Evolutionary conservation across 1,139 yeast species (phyloP), one percentile per base, ranked within the genome.

Genomic region (Schwanniomyces etchellsii): DNA sequence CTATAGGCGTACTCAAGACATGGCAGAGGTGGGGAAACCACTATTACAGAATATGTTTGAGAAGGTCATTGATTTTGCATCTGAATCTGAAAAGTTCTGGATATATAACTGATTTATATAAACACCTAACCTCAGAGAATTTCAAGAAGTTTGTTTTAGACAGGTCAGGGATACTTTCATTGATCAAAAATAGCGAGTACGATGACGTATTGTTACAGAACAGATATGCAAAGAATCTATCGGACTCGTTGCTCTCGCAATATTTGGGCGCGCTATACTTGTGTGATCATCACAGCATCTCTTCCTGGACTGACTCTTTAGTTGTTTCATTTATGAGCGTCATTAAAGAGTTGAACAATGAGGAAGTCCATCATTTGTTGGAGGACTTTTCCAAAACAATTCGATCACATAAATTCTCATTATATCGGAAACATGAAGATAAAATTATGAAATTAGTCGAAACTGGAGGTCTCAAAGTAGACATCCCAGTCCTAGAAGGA

Each of bases 191-290:
- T 11, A 21, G 16, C n/a, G 30, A 27, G 4, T 41, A 41, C 24
- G 22, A 28, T 13, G 20, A 16, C 11, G 15, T 29, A 14, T 29
- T 44, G 7, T n/a, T 41, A 5, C 33, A 33, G 12, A 32, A 36
- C 24, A 28, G 50, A 25, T 33, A 34, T 20, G 26, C 28, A 9
- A 41, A 33, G 13, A 37, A 28, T 20, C 33, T 47, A 26, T 22
- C 40, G 9, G 30, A 32, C 20, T 25, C 39, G 5, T 55, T 50
- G 28, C 52, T 53, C 27, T 40, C 47, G 3, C 57, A 50, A 31
- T 50, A 48, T 34, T 36, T 50, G 28, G 35, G 48, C 1, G 31
- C 42, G 9, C 17, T 45, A 4, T 21, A 31, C 2, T 14, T 37
- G n/a, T 16, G 14, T 5, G 33, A 45, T 9, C 30, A 32, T 3